Evolutionary conservation across 305 asterid species (phyloP), one percentile per base, ranked within the genome.

Genomic region (Stenogyne calaminthoides): DNA sequence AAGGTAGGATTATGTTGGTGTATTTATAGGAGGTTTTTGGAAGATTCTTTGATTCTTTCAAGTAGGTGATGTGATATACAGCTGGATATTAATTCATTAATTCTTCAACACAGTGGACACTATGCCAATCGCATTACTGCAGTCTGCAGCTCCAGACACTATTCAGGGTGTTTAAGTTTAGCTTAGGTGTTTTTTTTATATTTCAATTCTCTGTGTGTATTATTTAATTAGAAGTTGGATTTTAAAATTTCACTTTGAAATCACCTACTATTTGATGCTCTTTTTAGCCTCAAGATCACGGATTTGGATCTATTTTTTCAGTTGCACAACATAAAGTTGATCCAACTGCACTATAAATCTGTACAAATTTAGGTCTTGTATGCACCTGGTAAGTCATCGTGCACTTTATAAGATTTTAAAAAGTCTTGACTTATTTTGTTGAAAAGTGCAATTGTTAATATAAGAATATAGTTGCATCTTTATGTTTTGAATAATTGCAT

Each of bases 31-130:
- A 0, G 59, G 39, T 61, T 20, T 25, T 20, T 42, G 14, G 57
- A 55, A 71, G 19, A 61, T 34, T 7, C 47, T 57, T 58, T 25
- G 19, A 61, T 34, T 7, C 47, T 57, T 58, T 25, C n/a, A 55
- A 34, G 69, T 46, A 65, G 81, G 77, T 76, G 52, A 34, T 72
- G 56, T 36, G 61, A 64, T 39, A 6, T 14, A 22, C 69, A 64
- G 32, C 55, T 64, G 56, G 69, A 42, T 22, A 2, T 4, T 42
- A 42, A 39, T 11, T 40, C 29, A 40, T 22, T 11, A 25, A 25
- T 25, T 25, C 15, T 47, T 27, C 19, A 20, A 22, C 10, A 0
- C 22, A 49, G 22, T 49, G 32, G 32, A 36, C 69, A 64, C 69
- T 40, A 19, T 19, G n/a, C 2, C n/a, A 54, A 54, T 54, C 32